Evolutionary conservation across 75 land plant species (phyloP), one percentile per base, ranked within the genome.

Genomic region (Selaginella tamariscina): DNA sequence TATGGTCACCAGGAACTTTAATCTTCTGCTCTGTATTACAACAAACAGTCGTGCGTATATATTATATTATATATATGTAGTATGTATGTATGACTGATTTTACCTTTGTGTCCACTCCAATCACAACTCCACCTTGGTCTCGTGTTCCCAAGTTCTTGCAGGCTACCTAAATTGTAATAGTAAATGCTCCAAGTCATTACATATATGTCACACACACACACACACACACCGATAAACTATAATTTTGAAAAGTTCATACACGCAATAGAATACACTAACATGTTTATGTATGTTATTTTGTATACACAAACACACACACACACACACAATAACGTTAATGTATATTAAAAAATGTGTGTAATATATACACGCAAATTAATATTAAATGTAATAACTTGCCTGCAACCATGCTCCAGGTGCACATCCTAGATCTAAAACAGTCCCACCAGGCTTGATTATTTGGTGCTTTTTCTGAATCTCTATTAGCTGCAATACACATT

Each of bases 361-460:
- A 18, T 21, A 67, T 0, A 33, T 21, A 29, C 21, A 57, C 59
- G 18, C 65, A 1, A 54, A 1, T 29, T 27, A 32, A 0, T 27
- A 64, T 2, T 1, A 70, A 27, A 66, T 29, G 28, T 1, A 26
- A 56, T 44, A 49, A 11, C 8, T 31, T 29, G 88, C 96, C 86
- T 90, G 96, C 59, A 91, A 82, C 89, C 94, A 91, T 68, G 96
- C 93, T 39, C 96, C 96, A 54, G 96, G 96, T 68, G 96, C 96
- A 68, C 93, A 91, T 9, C 96, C 96, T 21, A 91, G 86, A 55
- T 91, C 96, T 30, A 91, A 80, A 27, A 88, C 88, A 0, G 94
- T 81, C 0, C 78, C 88, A 5, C 94, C 96, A 1, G 93, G 89
- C n/a, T 72, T 74, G 20, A 91, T 88, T 29, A 91, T 60, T 44